A percentile compares a stretch with the other conserved stretches of the same genome.
Evolutionary conservation across 78 protist species (phyloP).

Genomic region (Polysphondylium violaceum): DNA sequence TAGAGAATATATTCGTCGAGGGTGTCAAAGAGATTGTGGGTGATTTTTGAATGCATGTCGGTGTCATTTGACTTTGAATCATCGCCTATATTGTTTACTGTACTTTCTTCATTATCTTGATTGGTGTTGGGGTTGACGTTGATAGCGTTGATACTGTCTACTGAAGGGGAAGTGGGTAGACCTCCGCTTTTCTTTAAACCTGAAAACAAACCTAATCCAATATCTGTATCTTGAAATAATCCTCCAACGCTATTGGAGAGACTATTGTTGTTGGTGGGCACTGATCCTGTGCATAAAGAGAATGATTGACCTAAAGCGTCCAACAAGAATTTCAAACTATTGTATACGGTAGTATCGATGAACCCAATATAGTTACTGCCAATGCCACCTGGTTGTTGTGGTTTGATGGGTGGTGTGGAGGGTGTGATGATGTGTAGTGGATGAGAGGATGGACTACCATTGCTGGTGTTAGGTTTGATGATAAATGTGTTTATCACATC

Average conservation of each 20-base stretch:
- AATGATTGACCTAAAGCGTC: slow-evolving; percentile 1
- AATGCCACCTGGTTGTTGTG: too few species aligned
- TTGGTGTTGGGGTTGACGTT: background rate
- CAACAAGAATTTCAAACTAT: slow-evolving; percentile 19
- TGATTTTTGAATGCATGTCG: background rate
- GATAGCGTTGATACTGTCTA: background rate
- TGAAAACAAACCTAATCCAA: too few species aligned
- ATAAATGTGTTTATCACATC: slow-evolving; percentile 10
- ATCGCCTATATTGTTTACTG: background rate
- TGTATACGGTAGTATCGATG: slow-evolving; percentile 12
- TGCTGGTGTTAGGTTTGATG: background rate
- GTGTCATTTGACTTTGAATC: background rate
- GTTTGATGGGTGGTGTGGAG: too few species aligned
- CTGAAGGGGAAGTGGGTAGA: background rate
- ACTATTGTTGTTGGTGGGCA: background rate
- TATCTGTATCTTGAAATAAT: background rate
- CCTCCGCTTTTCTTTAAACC: too few species aligned
- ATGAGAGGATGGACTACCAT: background rate
- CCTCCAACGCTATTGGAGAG: background rate
- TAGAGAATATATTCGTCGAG: slow-evolving; percentile 24
- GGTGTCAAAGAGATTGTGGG: slow-evolving; percentile 34
- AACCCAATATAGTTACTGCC: slow-evolving; percentile 23
- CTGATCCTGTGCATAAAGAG: background rate
- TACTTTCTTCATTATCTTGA: background rate
- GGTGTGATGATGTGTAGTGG: background rate